phyloP scores from a whole-genome alignment of 2,329 filamentous ascomycete species.

The Arachnopeziza araneosa region DNA sequence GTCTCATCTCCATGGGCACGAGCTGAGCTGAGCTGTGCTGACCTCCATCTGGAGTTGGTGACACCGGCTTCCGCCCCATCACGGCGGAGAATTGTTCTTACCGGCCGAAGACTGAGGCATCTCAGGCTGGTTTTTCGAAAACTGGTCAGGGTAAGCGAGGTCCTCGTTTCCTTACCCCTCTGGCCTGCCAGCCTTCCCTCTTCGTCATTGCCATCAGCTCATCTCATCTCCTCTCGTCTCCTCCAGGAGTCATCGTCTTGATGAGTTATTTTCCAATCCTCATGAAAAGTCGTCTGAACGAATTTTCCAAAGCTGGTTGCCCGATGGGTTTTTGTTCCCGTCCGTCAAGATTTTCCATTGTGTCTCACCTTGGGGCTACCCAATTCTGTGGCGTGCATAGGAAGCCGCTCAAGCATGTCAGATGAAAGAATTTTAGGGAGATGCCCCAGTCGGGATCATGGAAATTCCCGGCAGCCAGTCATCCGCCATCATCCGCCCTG shows the following conservation, averaged over 20 bases:
- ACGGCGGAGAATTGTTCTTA: too few species aligned
- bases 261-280: neutral
- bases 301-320: neutral
- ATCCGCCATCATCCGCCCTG: neutral
- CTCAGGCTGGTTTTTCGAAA: too few species aligned
- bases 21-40: too few species aligned
- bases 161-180: too few species aligned
- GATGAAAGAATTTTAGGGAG: neutral
- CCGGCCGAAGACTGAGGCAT: too few species aligned
- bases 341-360: neutral
- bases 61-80: too few species aligned
- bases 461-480: neutral
- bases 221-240: neutral
- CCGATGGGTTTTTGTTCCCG: neutral
- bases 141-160: too few species aligned
- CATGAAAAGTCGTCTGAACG: neutral
- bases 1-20: too few species aligned
- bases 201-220: neutral
- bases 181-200: neutral
- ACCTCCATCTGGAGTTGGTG: too few species aligned
- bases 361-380: neutral
- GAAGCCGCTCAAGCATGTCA: neutral
- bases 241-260: neutral
- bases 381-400: too few species aligned
- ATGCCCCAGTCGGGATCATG: neutral